Base-by-base conservation (phyloP, 805 yeast genomes). In the Clavispora vitiphila region DNA sequence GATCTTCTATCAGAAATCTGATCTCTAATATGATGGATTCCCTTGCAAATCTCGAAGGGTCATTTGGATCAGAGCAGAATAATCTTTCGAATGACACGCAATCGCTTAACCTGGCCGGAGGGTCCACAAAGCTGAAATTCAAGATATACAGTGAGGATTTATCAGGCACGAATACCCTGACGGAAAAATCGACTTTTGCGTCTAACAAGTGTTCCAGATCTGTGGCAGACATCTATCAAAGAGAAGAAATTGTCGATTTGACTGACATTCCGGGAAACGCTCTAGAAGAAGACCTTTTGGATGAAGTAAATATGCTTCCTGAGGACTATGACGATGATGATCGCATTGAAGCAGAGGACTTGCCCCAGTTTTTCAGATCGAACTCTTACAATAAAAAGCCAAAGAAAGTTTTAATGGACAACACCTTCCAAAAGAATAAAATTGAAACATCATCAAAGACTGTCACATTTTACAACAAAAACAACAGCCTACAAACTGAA, bases 331-430 rank as follows among this genome's bases (percentile, higher is more conserved):
- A 69, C 40, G 67, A 67, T 42, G 63, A 60, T 21, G 65, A 64
- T 19, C 50, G 57, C 25, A 48, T 51, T 9, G 32, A 34, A n/a
- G 15, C 18, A 24, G 15, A 14, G 4, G 25, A 19, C 6, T 21
- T 21, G 4, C 36, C 40, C 4, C 39, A 46, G 11, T 61, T 62
- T 48, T 51, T 52, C 43, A 47, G 69, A 25, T 65, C 73, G 2
- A 67, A 65, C 44, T 69, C 74, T 2, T 69, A 60, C 53, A 67
- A 59, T 42, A 64, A 66, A 35, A 62, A 53, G 41, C 74, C 75
- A 3, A 44, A 50, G 38, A 61, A 60, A 43, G 44, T 54, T n/a
- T 41, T 56, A 16, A 34, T 50, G 35, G 62, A 61, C 21, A 49
- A 47, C 41, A 54, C 43, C 23, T 53, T 38, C 34, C 57, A 49